Conservation (phyloP, 164 flowering plant genomes). For the Hamamelis virginiana region DNA sequence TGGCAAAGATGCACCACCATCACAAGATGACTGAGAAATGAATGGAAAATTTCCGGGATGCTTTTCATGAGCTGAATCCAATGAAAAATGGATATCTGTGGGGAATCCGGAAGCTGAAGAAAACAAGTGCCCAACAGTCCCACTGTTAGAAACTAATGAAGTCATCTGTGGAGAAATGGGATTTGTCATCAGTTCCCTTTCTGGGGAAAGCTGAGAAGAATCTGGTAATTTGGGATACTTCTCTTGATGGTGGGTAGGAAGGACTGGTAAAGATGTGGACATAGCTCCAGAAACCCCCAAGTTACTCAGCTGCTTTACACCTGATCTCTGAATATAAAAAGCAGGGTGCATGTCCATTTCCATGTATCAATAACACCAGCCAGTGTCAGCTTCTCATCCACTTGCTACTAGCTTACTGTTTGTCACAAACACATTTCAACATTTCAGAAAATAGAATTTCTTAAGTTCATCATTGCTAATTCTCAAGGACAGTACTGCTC, state of each 20-base stretch:
- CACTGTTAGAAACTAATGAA: conserved; percentile 12
- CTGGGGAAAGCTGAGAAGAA: conserved; percentile 23
- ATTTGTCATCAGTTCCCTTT: conserved; percentile 15
- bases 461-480: not conserved
- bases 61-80: conserved; percentile 19
- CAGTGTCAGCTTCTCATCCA: not conserved
- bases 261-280: conserved; percentile 30
- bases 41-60: conserved; percentile 19
- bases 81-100: conserved; percentile 11
- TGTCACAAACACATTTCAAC: not conserved
- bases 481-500: not conserved
- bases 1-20: conserved; percentile 17
- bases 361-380: conserved; percentile 1
- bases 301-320: conserved; percentile 20
- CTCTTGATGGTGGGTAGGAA: conserved; percentile 14
- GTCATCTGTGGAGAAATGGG: conserved; percentile 9
- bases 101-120: conserved; percentile 23
- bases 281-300: conserved; percentile 19
- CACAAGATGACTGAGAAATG: conserved; percentile 27
- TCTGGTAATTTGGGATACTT: conserved; percentile 24
- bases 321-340: conserved; percentile 19
- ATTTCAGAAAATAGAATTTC: not conserved
- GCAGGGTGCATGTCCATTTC: conserved; percentile 19
- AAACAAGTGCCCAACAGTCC: conserved; percentile 21
- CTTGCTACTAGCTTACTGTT: not conserved